Conservation (phyloP, 2,329 filamentous ascomycete genomes). For the Myotisia sp. region DNA sequence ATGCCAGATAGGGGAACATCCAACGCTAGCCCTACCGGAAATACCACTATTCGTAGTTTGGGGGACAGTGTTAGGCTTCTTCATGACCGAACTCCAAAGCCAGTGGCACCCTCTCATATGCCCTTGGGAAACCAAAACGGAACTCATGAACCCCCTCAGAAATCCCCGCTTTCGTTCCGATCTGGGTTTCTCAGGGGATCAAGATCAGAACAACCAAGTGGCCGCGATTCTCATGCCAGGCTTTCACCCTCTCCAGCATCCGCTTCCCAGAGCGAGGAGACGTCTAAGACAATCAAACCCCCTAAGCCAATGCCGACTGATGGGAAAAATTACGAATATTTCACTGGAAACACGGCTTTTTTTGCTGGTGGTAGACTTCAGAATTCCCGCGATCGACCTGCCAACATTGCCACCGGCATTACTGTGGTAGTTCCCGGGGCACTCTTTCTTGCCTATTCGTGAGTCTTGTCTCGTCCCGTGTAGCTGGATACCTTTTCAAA, state of each 20-base stretch:
- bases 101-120: slow-evolving; percentile 29
- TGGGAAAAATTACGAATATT: slow-evolving; percentile 79
- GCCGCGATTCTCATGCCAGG: slow-evolving; percentile 56
- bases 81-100: slow-evolving; percentile 38
- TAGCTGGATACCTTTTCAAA: not conserved
- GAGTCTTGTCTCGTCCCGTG: no score
- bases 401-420: slow-evolving; percentile 75
- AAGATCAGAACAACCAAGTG: slow-evolving; percentile 35
- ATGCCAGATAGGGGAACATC: slow-evolving; percentile 55
- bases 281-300: slow-evolving; percentile 22
- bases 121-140: slow-evolving; percentile 44
- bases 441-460: slow-evolving; percentile 75
- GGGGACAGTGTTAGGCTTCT: slow-evolving; percentile 69
- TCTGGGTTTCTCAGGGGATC: slow-evolving; percentile 55
- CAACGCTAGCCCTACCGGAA: slow-evolving; percentile 56
- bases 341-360: slow-evolving; percentile 84
- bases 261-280: slow-evolving; percentile 52
- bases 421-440: slow-evolving; percentile 63
- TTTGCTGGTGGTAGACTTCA: slow-evolving; percentile 73
- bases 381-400: slow-evolving; percentile 71
- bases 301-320: slow-evolving; percentile 33
- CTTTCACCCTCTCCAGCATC: slow-evolving; percentile 61
- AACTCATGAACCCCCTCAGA: slow-evolving; percentile 45
- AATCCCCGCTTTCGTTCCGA: slow-evolving; percentile 61
- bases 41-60: slow-evolving; percentile 47